Evolutionary conservation across 768 basidiomycete genomes (phyloP).

Genomic region (Dacryopinax spathularia): DNA sequence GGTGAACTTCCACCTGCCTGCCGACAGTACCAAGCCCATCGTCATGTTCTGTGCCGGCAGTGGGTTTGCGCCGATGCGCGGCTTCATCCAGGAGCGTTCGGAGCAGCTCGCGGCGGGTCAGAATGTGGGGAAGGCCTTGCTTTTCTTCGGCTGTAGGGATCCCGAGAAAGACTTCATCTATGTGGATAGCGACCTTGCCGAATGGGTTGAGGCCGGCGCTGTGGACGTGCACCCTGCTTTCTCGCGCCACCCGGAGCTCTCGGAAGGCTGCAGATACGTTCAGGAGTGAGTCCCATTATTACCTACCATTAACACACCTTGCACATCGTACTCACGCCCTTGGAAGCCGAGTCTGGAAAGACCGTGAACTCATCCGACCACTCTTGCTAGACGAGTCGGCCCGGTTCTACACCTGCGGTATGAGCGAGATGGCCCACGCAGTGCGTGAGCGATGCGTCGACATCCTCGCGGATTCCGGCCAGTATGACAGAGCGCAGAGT

Average conservation of each 20-base stretch:
- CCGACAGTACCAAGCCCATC: slow-evolving; percentile 28
- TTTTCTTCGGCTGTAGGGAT: slow-evolving; percentile 37
- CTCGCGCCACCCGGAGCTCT: slow-evolving; percentile 20
- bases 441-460: slow-evolving; percentile 27
- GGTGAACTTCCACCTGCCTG: slow-evolving; percentile 32
- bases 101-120: slow-evolving; percentile 32
- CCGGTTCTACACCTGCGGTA: slow-evolving; percentile 35
- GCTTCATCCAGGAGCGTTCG: slow-evolving; percentile 40
- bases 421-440: slow-evolving; percentile 27
- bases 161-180: slow-evolving; percentile 34
- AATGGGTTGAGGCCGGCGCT: slow-evolving; percentile 32
- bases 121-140: slow-evolving; percentile 27
- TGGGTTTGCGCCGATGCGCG: slow-evolving; percentile 37
- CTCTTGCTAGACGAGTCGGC: slow-evolving; percentile 22
- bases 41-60: slow-evolving; percentile 37
- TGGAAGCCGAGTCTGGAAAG: slow-evolving; percentile 35
- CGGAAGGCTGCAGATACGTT: slow-evolving; percentile 27
- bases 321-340: too few relatives aligned
- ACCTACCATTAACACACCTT: too few relatives aligned
- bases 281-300: slow-evolving; percentile 32
- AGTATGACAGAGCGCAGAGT: slow-evolving; percentile 20
- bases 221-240: slow-evolving; percentile 36
- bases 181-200: slow-evolving; percentile 28
- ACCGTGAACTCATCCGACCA: slow-evolving; percentile 27
- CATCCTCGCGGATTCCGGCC: slow-evolving; percentile 21